phyloP scores from a whole-genome alignment of 805 yeast species.

The Metschnikowia continentalis region DNA sequence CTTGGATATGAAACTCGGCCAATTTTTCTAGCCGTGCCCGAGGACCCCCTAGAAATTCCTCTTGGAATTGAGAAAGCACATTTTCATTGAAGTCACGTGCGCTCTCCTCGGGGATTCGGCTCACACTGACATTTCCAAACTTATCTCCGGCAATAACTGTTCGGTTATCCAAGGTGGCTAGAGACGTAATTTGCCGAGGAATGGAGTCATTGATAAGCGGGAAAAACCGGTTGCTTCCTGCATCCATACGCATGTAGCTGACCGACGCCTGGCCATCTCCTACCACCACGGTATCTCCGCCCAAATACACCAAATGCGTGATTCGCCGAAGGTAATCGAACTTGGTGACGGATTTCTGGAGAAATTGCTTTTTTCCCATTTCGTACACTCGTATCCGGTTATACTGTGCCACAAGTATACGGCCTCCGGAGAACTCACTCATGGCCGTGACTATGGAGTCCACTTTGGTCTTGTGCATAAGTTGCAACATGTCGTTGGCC shows the following conservation, averaged over 20 bases:
- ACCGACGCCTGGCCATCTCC: slow-evolving; percentile 74
- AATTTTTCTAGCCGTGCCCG: slow-evolving; percentile 47
- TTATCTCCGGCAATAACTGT: slow-evolving; percentile 84
- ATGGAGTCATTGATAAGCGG: slow-evolving; percentile 68
- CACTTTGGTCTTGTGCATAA: slow-evolving; percentile 58
- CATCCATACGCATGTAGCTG: slow-evolving; percentile 50
- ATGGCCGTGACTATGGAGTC: slow-evolving; percentile 48
- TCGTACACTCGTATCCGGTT: slow-evolving; percentile 57
- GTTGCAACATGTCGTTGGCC: slow-evolving; percentile 32
- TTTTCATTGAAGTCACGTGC: slow-evolving; percentile 52
- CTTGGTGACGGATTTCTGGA: slow-evolving; percentile 56
- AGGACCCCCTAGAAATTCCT: slow-evolving; percentile 44
- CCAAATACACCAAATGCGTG: slow-evolving; percentile 49
- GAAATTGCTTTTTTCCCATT: slow-evolving; percentile 73
- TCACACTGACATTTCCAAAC: slow-evolving; percentile 73
- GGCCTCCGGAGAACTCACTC: slow-evolving; percentile 47
- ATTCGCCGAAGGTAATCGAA: slow-evolving; percentile 46
- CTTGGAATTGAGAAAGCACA: slow-evolving; percentile 25
- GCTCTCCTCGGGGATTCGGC: slow-evolving; percentile 53
- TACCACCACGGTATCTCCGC: slow-evolving; percentile 53
- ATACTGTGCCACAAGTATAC: slow-evolving; percentile 55
- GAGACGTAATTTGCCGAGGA: slow-evolving; percentile 60
- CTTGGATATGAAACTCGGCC: slow-evolving; percentile 64
- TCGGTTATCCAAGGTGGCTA: slow-evolving; percentile 62
- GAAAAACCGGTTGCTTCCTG: slow-evolving; percentile 45